Conservation (phyloP, 352 stramenopile genomes). For the Pythium plurisporium region DNA sequence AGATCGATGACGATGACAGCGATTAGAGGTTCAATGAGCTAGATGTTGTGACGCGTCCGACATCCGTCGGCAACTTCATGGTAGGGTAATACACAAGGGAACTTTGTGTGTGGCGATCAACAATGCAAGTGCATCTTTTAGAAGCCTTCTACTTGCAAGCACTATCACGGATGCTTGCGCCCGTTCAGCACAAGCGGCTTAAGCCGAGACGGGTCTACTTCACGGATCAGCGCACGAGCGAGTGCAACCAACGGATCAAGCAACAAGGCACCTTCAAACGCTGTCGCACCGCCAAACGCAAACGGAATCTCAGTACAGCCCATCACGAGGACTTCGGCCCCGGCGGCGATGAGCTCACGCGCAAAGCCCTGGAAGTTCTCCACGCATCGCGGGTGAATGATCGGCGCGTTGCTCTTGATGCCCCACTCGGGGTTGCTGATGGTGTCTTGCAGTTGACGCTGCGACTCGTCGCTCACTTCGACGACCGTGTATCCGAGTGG, state of each 20-base stretch:
- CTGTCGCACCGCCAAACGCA: slow-evolving; percentile 25
- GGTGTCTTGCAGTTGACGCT: slow-evolving; percentile 44
- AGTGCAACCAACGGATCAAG: slow-evolving; percentile 44
- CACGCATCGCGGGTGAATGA: slow-evolving; percentile 30
- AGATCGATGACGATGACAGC: slow-evolving; percentile 45
- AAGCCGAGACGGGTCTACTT: slow-evolving; percentile 35
- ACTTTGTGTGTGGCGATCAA: background rate
- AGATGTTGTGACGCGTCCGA: background rate
- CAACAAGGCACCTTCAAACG: slow-evolving; percentile 33
- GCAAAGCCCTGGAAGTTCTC: slow-evolving; percentile 41
- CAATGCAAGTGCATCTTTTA: background rate
- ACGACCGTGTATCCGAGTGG: slow-evolving; percentile 34
- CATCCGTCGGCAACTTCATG: background rate
- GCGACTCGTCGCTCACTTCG: slow-evolving; percentile 28
- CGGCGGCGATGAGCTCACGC: slow-evolving; percentile 25
- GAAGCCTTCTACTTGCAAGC: too few relatives aligned
- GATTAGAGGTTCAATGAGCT: slow-evolving; percentile 37
- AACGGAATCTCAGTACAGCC: slow-evolving; percentile 57
- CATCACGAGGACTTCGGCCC: slow-evolving; percentile 38
- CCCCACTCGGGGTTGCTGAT: slow-evolving; percentile 48
- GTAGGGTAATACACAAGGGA: slow-evolving; percentile 7
- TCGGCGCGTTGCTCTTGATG: slow-evolving; percentile 46
- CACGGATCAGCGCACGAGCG: slow-evolving; percentile 42
- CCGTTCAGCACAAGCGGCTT: slow-evolving; percentile 29
- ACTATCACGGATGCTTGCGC: slow-evolving; percentile 9